Percentiles rank a stretch among this genome's conserved stretches.
Conservation (phyloP, 2,329 filamentous ascomycete species). For the Trichoderma arundinaceum region DNA sequence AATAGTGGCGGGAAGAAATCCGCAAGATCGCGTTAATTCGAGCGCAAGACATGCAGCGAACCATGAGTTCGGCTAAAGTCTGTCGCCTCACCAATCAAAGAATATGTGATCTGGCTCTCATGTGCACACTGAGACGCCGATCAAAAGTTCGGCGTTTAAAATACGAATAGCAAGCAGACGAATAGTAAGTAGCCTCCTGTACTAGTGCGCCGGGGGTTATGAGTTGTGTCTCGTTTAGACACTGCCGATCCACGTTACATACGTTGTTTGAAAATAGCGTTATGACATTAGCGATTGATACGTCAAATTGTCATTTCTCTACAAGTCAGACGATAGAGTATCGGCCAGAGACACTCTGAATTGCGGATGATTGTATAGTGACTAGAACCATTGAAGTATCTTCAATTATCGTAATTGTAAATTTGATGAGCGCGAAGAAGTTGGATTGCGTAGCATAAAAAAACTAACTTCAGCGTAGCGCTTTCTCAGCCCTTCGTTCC, state of each 20-base stretch:
- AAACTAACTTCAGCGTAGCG: neutral
- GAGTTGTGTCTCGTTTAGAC: too few species aligned
- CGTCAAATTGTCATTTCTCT: too few species aligned
- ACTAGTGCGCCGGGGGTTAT: too few species aligned
- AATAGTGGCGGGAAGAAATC: too few species aligned
- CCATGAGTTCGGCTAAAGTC: slow-evolving; percentile 10
- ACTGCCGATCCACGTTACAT: too few species aligned
- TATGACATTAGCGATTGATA: too few species aligned
- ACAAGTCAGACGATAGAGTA: too few species aligned
- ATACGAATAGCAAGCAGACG: neutral
- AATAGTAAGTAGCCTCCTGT: neutral
- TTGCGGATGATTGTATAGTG: too few species aligned
- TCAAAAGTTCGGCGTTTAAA: neutral
- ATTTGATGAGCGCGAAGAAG: neutral
- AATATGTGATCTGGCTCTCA: neutral
- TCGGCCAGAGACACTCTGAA: too few species aligned
- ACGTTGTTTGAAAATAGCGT: too few species aligned
- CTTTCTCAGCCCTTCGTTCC: neutral
- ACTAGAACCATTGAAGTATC: neutral
- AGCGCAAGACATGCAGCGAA: neutral
- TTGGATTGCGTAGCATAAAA: neutral
- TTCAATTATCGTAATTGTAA: neutral
- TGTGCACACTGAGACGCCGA: neutral
- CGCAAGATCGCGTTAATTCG: neutral
- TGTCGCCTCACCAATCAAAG: neutral